Evolutionary conservation across 192 early-diverging fungal genomes (phyloP).

Genomic region (Umbelopsis sp.): DNA sequence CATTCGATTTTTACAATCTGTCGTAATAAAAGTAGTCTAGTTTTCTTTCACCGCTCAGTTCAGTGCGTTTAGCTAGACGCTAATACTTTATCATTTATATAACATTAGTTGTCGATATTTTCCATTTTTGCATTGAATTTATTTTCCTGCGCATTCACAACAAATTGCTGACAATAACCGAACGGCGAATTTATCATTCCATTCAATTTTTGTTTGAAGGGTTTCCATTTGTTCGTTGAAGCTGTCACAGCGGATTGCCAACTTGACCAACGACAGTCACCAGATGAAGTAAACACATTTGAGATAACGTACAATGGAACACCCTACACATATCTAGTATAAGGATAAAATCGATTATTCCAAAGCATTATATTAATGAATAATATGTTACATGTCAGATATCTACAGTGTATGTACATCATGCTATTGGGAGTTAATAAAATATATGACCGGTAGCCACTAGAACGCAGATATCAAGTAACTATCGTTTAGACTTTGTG

Average conservation of each 20-base stretch:
- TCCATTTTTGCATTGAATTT: neutral
- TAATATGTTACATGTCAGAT: neutral
- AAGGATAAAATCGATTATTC: too few species aligned
- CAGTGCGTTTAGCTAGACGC: too few species aligned
- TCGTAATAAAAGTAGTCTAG: neutral
- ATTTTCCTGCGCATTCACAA: neutral
- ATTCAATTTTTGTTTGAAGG: neutral
- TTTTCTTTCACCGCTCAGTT: too few species aligned
- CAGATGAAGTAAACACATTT: neutral
- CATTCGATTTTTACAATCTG: neutral
- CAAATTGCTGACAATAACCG: neutral
- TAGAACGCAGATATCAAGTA: neutral
- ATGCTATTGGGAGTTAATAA: too few species aligned
- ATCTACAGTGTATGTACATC: neutral
- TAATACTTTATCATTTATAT: neutral
- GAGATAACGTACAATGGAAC: too few species aligned
- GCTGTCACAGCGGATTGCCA: neutral
- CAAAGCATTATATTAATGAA: too few species aligned
- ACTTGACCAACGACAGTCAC: neutral
- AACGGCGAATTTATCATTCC: conserved; percentile 10
- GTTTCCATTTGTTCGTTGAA: neutral
- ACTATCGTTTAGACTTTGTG: neutral
- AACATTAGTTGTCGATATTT: neutral
- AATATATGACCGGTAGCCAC: neutral
- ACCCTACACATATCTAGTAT: too few species aligned